Percentiles rank a stretch among this genome's conserved stretches.
Evolutionary conservation across 768 basidiomycete genomes (phyloP).

Genomic region (Lyophyllum semitale): DNA sequence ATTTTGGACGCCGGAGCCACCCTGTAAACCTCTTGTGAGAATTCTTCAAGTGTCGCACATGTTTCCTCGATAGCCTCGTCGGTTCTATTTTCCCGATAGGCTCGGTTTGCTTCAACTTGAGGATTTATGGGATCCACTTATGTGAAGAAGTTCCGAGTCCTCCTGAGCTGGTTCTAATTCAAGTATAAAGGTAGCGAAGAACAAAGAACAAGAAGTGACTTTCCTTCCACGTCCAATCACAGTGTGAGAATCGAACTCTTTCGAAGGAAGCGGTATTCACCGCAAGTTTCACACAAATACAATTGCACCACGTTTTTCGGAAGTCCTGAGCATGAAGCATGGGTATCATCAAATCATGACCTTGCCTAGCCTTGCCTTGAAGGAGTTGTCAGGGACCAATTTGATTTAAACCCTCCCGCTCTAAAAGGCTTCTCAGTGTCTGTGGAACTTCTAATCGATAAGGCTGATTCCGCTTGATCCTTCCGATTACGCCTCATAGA

Average conservation of each 20-base stretch:
- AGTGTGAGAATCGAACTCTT: conserved; percentile 1
- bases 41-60: background rate
- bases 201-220: background rate
- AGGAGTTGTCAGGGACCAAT: conserved; percentile 1
- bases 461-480: background rate
- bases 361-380: conserved; percentile 4
- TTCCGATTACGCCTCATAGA: background rate
- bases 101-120: background rate
- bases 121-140: background rate
- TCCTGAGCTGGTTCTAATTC: background rate
- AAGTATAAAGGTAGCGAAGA: conserved; percentile 9
- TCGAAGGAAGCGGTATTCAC: background rate
- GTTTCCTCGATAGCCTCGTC: background rate
- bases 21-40: background rate
- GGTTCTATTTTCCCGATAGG: background rate
- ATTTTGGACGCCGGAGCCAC: background rate
- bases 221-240: conserved; percentile 5
- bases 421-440: background rate
- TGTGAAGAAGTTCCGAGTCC: conserved; percentile 3
- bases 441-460: conserved; percentile 1
- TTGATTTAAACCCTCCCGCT: background rate
- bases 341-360: conserved; percentile 1
- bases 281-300: background rate
- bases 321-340: background rate
- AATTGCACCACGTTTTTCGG: background rate